phyloP scores from a whole-genome alignment of 2,329 filamentous ascomycete species.

The Cercospora nicotianae region DNA sequence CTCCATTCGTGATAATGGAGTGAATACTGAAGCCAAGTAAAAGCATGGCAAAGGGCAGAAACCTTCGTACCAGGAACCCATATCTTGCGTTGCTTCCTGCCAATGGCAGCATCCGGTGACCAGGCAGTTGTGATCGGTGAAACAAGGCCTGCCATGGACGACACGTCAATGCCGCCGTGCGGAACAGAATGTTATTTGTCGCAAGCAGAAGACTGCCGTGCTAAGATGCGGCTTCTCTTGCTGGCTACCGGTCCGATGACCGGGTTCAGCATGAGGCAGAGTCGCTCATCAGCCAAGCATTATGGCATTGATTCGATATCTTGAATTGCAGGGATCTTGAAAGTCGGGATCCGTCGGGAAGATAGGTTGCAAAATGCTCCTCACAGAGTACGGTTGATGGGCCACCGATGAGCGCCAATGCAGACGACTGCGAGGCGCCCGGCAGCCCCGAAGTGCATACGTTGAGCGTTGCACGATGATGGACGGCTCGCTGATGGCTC shows the following conservation, averaged over 20 bases:
- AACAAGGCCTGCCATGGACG: conserved; percentile 11
- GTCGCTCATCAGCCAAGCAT: not conserved
- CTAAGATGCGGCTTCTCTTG: conserved; percentile 13
- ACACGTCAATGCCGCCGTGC: conserved; percentile 19
- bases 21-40: not conserved
- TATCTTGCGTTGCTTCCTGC: conserved; percentile 3
- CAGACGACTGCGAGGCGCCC: not conserved
- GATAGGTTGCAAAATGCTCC: conserved; percentile 1
- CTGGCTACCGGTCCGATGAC: conserved; percentile 19
- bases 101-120: not conserved
- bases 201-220: conserved; percentile 1
- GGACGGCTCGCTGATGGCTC: not conserved
- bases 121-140: not conserved
- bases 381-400: not conserved
- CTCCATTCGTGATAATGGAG: not conserved
- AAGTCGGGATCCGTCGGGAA: conserved; percentile 5
- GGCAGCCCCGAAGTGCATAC: not conserved
- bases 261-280: conserved; percentile 14
- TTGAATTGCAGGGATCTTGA: not conserved
- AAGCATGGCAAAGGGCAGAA: conserved; percentile 14
- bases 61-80: conserved; percentile 16
- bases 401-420: not conserved
- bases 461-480: conserved; percentile 1
- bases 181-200: conserved; percentile 9
- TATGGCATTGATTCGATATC: not conserved